phyloP scores from a whole-genome alignment of 2,329 filamentous ascomycete species.

The Aspergillus sp. region DNA sequence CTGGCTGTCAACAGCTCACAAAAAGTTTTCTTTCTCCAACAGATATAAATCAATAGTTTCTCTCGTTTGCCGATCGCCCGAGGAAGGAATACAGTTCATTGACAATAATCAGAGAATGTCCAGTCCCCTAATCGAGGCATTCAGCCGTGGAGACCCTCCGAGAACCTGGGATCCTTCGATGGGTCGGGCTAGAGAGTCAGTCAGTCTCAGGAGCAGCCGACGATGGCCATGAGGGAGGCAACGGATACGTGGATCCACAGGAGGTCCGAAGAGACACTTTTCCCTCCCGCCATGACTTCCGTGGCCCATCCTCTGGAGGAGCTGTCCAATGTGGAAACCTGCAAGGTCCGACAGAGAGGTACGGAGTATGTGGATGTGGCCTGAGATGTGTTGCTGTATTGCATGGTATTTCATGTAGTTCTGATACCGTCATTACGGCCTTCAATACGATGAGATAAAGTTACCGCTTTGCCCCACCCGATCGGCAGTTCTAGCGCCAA shows the following conservation, averaged over 20 bases:
- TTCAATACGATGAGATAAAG: background rate
- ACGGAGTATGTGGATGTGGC: background rate
- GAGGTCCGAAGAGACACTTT: background rate
- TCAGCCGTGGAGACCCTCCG: background rate
- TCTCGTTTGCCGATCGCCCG: background rate
- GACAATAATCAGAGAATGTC: background rate
- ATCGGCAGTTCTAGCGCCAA: background rate
- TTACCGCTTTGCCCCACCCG: background rate
- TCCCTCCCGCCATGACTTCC: too few relatives aligned
- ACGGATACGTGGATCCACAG: background rate
- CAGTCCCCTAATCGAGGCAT: background rate
- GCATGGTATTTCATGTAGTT: background rate
- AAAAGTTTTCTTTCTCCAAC: background rate
- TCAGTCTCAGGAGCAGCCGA: background rate
- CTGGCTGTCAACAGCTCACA: background rate
- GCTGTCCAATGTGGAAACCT: background rate
- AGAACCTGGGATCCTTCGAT: constrained; percentile 1
- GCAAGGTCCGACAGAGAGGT: background rate
- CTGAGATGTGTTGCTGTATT: background rate
- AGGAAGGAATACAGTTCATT: background rate
- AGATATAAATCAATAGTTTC: background rate
- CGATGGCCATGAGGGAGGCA: background rate
- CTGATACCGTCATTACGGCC: background rate
- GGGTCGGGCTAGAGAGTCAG: background rate
- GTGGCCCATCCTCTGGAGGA: background rate